Base-by-base conservation (phyloP, 2,329 filamentous ascomycete species). In the Neonectria ditissima region DNA sequence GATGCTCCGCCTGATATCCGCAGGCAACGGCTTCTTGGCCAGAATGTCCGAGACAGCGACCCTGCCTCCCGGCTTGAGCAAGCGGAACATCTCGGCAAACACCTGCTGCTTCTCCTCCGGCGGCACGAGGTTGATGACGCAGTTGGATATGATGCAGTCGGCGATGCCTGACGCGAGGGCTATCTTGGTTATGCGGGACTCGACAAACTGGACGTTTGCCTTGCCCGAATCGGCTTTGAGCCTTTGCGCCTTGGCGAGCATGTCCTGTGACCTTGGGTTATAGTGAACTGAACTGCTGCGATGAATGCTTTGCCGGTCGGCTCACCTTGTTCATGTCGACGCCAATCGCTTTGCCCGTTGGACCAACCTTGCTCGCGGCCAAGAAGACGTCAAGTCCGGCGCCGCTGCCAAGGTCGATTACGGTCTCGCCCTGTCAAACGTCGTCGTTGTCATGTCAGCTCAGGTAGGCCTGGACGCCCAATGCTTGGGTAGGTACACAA, bases 111-210 rank as follows among this genome's bases (percentile, higher is more conserved):
- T 89, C 10, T 89, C 84, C 0, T 65, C 60, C 9, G 76, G 72
- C 0, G 86, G 86, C 1, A 89, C 84, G 0, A 89, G 83, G 66
- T 89, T 89, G 63, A 90, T 77, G 26, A 89, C 87, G 63, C 88
- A 91, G 75, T 91, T 91, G 65, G 83, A 86, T 66, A 90, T 88
- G 60, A 91, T 82, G 69, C 84, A 85, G 74, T 89, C 81, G 13
- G 56, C 56, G 34, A 56, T 56, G 24, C 43, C 43, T 11, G 43
- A 56, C 47, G 45, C 43, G 43, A 56, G 54, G 37, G 54, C 22
- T 20, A 56, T 56, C 7, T 56, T 43, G 11, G 84, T 87, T 69
- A 90, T 89, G 18, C 70, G 71, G 2, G 80, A 77, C 62, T 87
- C 75, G 62, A 88, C 68, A 61, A 90, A 89, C 16, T 77, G 70